Evolutionary conservation across 768 basidiomycete genomes (phyloP).

Genomic region (Obba rivulosa): DNA sequence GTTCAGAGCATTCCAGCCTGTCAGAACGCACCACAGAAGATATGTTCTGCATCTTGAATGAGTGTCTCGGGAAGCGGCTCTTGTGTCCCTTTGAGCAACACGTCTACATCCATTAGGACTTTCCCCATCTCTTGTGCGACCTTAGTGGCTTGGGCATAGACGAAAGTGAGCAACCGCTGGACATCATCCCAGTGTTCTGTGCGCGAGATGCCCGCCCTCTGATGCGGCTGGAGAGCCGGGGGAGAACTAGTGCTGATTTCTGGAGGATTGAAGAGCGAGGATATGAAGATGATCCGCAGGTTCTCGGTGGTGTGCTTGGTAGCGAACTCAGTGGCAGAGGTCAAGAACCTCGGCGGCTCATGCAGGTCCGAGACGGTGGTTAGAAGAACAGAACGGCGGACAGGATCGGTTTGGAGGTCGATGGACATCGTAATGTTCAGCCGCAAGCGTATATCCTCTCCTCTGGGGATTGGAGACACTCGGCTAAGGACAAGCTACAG

Average conservation of each 20-base stretch:
- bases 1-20: constrained; percentile 2
- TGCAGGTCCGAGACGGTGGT: constrained; percentile 45
- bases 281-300: constrained; percentile 63
- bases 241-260: too few species aligned
- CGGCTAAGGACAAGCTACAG: too few species aligned
- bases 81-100: constrained; percentile 60
- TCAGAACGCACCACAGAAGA: constrained; percentile 18
- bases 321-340: constrained; percentile 47
- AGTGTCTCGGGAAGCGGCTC: constrained; percentile 35
- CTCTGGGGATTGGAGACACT: too few species aligned
- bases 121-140: constrained; percentile 63
- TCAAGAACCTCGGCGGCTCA: constrained; percentile 50
- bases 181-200: constrained; percentile 57
- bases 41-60: constrained; percentile 29
- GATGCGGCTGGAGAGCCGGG: neutral
- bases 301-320: constrained; percentile 38
- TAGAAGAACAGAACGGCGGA: constrained; percentile 38
- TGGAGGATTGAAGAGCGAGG: constrained; percentile 41
- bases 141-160: constrained; percentile 83
- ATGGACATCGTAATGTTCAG: neutral
- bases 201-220: constrained; percentile 26
- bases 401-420: constrained; percentile 10
- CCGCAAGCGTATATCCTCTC: too few species aligned
- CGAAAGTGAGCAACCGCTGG: constrained; percentile 72
- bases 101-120: constrained; percentile 72